Base-by-base conservation (phyloP, 495 filamentous ascomycete species). In the Lophiostoma macrostomum region DNA sequence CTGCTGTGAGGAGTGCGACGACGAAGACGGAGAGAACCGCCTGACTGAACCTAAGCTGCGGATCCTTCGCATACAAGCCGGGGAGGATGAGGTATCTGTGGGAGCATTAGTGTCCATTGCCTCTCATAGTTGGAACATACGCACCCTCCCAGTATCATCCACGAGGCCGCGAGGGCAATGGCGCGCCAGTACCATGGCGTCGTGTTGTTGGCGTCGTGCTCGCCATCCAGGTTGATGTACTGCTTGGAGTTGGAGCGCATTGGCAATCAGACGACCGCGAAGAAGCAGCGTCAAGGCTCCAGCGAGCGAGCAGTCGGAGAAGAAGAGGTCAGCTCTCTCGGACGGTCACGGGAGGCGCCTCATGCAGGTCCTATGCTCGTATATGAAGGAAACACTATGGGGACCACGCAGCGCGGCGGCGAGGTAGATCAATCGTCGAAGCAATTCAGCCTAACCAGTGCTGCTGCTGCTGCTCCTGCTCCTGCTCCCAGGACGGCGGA, bases 81-180 rank as follows among this genome's bases (percentile, higher is more conserved):
- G 66, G 66, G 12, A 70, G 58, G 35, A 69, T 69, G 14, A 70
- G 56, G 52, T 63, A 72, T 37, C 66, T 68, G 35, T 19, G 3
- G 38, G 22, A n/a, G n/a, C n/a, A n/a, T n/a, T n/a, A n/a, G n/a
- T n/a, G n/a, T 25, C 30, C 6, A 25, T 13, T 5, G 18, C 13
- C 16, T 10, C 40, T 59, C 43, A 59, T 45, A 29, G 19, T 43
- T 38, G 5, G 23, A 19, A 39, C 36, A 11, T 23, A 19, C 1
- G 32, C 20, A 63, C 60, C 67, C 67, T 52, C 67, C 67, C 41
- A 70, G 45, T 28, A 70, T 68, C 64, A 70, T 64, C 51, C 65
- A 62, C 19, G 59, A 61, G 11, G 67, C 59, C 5, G 53, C 55
- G 11, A 70, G 38, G 12, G 65, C 63, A 30, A 67, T 45, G 25